Percentiles rank a stretch among this genome's conserved stretches.
Evolutionary conservation across 2,329 filamentous ascomycete genomes (phyloP).

Genomic region (Sporothrix globosa): DNA sequence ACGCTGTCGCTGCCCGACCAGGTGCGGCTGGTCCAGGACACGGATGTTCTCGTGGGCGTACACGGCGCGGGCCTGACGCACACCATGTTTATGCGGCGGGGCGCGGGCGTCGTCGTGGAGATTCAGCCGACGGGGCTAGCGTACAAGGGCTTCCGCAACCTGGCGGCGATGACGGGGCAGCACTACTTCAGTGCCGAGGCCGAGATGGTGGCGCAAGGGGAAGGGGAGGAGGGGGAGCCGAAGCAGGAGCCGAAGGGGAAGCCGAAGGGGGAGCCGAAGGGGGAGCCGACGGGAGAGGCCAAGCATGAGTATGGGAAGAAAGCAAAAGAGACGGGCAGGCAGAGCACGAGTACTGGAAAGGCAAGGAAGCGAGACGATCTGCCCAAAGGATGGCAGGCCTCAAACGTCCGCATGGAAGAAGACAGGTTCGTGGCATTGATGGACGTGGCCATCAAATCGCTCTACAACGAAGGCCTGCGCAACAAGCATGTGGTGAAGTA

Average conservation of each 20-base stretch:
- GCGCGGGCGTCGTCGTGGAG: slow-evolving; percentile 47
- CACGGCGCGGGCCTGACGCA: slow-evolving; percentile 52
- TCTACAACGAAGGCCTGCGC: slow-evolving; percentile 31
- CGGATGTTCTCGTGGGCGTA: slow-evolving; percentile 50
- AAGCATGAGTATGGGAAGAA: neutral
- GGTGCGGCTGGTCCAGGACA: slow-evolving; percentile 43
- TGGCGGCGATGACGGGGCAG: slow-evolving; percentile 46
- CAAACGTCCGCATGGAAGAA: slow-evolving; percentile 31
- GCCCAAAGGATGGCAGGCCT: slow-evolving; percentile 28
- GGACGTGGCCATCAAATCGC: slow-evolving; percentile 34
- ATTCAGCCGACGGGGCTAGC: slow-evolving; percentile 46
- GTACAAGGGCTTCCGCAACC: slow-evolving; percentile 49
- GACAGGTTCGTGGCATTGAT: slow-evolving; percentile 31
- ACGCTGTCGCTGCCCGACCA: slow-evolving; percentile 46
- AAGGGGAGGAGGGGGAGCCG: neutral
- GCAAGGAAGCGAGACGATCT: neutral
- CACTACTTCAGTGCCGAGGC: slow-evolving; percentile 47
- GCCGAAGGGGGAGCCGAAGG: too few species aligned
- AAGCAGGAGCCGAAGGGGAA: neutral
- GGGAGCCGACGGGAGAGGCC: neutral
- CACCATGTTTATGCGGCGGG: slow-evolving; percentile 46
- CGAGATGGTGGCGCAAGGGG: slow-evolving; percentile 17
- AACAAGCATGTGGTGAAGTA: slow-evolving; percentile 24
- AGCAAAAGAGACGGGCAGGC: neutral
- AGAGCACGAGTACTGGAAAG: neutral